Percentiles rank a stretch among this genome's conserved stretches.
These are phyloP conservation scores for Fusarium newnesense DNA, from an alignment of 2,329 filamentous ascomycete genomes.

Conservation along the genomic window DNA sequence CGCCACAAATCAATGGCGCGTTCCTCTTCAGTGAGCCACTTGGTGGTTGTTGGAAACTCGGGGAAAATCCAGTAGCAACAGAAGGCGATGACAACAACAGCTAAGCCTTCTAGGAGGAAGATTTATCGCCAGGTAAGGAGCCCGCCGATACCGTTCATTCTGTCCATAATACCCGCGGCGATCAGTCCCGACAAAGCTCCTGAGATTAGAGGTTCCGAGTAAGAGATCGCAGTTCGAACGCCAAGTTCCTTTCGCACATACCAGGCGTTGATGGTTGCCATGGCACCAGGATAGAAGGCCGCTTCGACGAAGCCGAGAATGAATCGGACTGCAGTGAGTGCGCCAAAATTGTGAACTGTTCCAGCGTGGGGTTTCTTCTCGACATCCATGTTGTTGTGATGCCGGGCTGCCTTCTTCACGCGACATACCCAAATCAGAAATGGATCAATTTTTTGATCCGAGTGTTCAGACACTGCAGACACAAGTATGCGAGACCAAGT, in stretches of 20 bases:
- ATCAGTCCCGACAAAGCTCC: constrained; percentile 74
- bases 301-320: constrained; percentile 59
- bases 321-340: constrained; percentile 47
- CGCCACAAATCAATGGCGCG: constrained; percentile 52
- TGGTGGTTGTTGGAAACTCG: constrained; percentile 51
- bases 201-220: constrained; percentile 71
- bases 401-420: background rate
- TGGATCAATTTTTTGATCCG: background rate
- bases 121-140: constrained; percentile 66
- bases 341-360: constrained; percentile 4
- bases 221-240: constrained; percentile 67
- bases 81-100: constrained; percentile 37
- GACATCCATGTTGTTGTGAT: no score
- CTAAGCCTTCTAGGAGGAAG: constrained; percentile 72
- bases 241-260: constrained; percentile 74
- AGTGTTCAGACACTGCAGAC: background rate
- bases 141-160: constrained; percentile 26
- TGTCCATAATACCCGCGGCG: constrained; percentile 66
- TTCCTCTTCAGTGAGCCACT: constrained; percentile 53
- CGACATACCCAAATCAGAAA: background rate
- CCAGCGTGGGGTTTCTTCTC: background rate
- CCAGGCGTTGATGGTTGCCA: constrained; percentile 51
- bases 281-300: constrained; percentile 52
- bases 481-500: background rate
- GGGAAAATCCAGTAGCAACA: constrained; percentile 31